A percentile compares a stretch with the other conserved stretches of the same genome.
These are phyloP conservation scores for Solanum chilense DNA, from an alignment of 257 asterid genomes.

Conservation along the genomic window DNA sequence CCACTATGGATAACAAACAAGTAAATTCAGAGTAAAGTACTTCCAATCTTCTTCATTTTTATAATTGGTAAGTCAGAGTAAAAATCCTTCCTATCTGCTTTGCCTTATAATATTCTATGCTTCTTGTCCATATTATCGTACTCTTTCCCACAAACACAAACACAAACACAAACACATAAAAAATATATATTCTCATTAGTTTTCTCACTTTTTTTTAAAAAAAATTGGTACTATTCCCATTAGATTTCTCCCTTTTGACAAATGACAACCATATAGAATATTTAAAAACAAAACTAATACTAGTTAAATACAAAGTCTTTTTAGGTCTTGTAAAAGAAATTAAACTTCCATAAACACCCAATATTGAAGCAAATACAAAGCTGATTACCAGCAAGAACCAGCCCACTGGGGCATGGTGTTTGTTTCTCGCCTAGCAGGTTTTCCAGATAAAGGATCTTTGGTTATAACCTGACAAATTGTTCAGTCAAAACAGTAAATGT, in stretches of 20 bases:
- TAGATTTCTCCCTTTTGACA: background rate
- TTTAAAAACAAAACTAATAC: background rate
- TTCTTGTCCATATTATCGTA: background rate
- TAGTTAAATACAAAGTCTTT: background rate
- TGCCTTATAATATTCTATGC: background rate
- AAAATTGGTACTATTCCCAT: background rate
- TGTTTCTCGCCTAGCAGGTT: constrained; percentile 76
- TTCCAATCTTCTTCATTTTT: background rate
- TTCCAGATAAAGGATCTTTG: constrained; percentile 52
- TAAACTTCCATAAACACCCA: background rate
- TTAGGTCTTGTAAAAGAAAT: background rate
- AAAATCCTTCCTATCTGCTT: background rate
- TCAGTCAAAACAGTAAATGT: background rate
- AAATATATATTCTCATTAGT: background rate
- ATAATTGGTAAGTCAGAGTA: background rate
- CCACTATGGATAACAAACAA: background rate
- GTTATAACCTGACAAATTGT: constrained; percentile 51
- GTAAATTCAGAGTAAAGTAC: background rate
- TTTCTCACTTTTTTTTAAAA: background rate
- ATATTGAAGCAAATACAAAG: background rate
- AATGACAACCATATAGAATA: background rate
- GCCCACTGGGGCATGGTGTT: constrained; percentile 99
- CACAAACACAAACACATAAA: background rate
- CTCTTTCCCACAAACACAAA: background rate
- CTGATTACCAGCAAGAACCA: constrained; percentile 92